phyloP scores from a whole-genome alignment of 1,284 basidiomycete genomes.

The Naganishia albida region DNA sequence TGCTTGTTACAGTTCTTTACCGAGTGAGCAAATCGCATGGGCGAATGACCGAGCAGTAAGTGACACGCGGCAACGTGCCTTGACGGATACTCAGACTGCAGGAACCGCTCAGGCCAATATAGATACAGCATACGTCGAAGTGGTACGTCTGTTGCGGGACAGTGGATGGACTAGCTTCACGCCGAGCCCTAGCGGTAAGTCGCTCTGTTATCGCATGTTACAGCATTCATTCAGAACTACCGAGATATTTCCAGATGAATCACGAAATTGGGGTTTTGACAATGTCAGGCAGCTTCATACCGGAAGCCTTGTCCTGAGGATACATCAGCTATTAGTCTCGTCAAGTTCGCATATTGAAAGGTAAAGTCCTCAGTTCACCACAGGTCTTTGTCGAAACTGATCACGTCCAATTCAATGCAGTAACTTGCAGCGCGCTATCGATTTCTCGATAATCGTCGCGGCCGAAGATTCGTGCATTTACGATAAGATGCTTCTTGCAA shows the following conservation, averaged over 20 bases:
- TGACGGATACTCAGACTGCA: slow-evolving; percentile 37
- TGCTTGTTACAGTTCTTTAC: slow-evolving; percentile 39
- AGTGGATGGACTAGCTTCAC: slow-evolving; percentile 50
- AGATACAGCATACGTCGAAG: slow-evolving; percentile 51
- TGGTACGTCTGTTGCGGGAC: slow-evolving; percentile 54
- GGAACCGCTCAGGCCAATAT: slow-evolving; percentile 41
- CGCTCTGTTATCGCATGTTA: background rate
- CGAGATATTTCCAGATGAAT: slow-evolving; percentile 6
- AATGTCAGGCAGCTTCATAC: slow-evolving; percentile 1
- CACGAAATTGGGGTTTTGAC: slow-evolving; percentile 4
- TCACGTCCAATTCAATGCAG: slow-evolving; percentile 55
- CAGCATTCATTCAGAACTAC: background rate
- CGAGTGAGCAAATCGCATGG: slow-evolving; percentile 31
- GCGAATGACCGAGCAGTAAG: slow-evolving; percentile 58
- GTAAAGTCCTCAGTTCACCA: background rate
- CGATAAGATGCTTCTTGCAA: slow-evolving; percentile 71
- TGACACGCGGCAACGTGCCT: slow-evolving; percentile 48
- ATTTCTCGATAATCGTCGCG: slow-evolving; percentile 80
- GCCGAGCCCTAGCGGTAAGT: slow-evolving; percentile 36
- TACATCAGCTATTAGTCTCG: background rate
- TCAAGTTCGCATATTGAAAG: slow-evolving; percentile 5
- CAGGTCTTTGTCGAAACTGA: background rate
- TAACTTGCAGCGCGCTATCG: slow-evolving; percentile 75
- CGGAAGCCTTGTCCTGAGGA: slow-evolving; percentile 1
- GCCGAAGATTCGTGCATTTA: slow-evolving; percentile 85